A percentile compares a stretch with the other conserved stretches of the same genome.
These are phyloP conservation scores for Entelexis sorbosivorans DNA, from an alignment of 1,139 yeast genomes.

Conservation along the genomic window DNA sequence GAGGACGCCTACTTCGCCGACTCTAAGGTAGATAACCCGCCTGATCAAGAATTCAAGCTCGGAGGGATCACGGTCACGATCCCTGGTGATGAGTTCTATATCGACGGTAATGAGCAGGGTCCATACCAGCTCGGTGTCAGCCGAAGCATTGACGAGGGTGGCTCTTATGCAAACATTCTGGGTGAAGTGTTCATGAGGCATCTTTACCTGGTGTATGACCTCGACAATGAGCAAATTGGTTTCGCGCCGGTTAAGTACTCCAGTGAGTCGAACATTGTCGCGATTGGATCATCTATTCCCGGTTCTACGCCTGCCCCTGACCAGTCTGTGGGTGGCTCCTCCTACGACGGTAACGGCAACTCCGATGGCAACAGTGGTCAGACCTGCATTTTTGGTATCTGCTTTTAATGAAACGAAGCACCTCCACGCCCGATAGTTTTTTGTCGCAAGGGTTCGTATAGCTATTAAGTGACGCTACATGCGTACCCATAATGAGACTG, in stretches of 20 bases:
- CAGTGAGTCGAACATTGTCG: slow-evolving; percentile 6
- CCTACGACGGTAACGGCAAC: neutral
- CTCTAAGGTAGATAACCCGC: slow-evolving; percentile 2
- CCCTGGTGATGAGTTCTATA: slow-evolving; percentile 31
- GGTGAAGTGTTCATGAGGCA: slow-evolving; percentile 69
- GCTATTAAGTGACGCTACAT: too few relatives aligned
- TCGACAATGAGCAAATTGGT: slow-evolving; percentile 50
- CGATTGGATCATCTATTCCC: slow-evolving; percentile 14
- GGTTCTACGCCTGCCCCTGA: slow-evolving; percentile 14
- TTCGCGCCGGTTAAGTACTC: slow-evolving; percentile 35
- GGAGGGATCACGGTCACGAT: slow-evolving; percentile 35
- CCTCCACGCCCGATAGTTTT: too few relatives aligned
- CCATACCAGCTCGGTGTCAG: slow-evolving; percentile 7
- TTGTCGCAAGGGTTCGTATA: too few relatives aligned
- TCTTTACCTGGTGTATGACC: slow-evolving; percentile 67
- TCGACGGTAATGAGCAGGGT: neutral
- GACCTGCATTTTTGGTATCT: neutral
- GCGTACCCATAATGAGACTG: too few relatives aligned
- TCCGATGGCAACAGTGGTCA: neutral
- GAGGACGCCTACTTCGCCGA: slow-evolving; percentile 3
- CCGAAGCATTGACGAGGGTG: slow-evolving; percentile 6
- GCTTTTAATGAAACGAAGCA: neutral
- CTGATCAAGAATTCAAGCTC: slow-evolving; percentile 31
- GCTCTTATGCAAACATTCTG: slow-evolving; percentile 30
- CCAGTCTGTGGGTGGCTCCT: slow-evolving; percentile 2